Evolutionary conservation across 73 alveolate genomes (phyloP).

Genomic region (Vitrella brassicaformis): DNA sequence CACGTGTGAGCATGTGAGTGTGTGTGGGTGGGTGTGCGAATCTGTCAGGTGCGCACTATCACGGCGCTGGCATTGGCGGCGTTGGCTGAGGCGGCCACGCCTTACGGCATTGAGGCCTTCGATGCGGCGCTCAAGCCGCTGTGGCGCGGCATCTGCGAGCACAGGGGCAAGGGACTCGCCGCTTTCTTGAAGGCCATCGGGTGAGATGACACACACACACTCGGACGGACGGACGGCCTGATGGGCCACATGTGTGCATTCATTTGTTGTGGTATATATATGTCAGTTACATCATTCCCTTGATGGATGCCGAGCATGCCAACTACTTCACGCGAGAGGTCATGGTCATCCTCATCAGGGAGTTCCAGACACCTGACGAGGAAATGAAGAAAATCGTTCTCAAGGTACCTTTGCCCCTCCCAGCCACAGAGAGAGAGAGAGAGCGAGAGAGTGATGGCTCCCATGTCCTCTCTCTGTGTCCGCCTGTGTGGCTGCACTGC

Average conservation of each 20-base stretch:
- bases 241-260: background rate
- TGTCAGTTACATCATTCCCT: constrained; percentile 94
- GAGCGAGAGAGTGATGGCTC: background rate
- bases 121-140: constrained; percentile 87
- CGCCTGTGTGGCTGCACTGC: background rate
- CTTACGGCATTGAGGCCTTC: constrained; percentile 99
- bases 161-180: constrained; percentile 94
- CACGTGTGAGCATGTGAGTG: background rate
- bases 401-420: constrained; percentile 13
- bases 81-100: constrained; percentile 96
- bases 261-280: background rate
- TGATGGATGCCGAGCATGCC: constrained; percentile 98
- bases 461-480: background rate
- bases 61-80: constrained; percentile 98
- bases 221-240: background rate
- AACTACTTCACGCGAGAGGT: constrained; percentile 88
- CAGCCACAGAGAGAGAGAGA: background rate
- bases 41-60: constrained; percentile 75
- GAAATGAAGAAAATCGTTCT: constrained; percentile 94
- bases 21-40: background rate
- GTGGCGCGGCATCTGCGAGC: constrained; percentile 78
- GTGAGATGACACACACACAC: background rate
- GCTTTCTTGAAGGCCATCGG: constrained; percentile 89
- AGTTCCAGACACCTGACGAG: constrained; percentile 91
- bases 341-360: constrained; percentile 58